Base-by-base conservation (phyloP, 2,329 filamentous ascomycete genomes). In the Ophiostoma quercus region DNA sequence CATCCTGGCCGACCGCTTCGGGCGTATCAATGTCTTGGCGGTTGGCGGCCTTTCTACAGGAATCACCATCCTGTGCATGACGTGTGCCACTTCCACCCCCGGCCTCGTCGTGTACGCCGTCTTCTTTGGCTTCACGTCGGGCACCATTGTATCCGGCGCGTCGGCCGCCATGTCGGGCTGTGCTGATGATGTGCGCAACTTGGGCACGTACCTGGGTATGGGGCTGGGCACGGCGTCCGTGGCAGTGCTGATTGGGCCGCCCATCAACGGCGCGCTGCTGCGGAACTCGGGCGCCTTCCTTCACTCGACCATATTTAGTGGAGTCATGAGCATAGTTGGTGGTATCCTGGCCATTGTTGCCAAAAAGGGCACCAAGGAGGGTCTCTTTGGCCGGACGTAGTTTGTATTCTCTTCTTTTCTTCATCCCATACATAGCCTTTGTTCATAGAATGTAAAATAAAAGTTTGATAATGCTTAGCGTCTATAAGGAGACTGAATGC, bases 1-100 rank as follows among this genome's bases (percentile, higher is more conserved):
- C 63, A 79, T 84, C 69, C 73, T 86, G 34, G 84, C 83, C 14
- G 84, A 87, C 72, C 80, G 80, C 69, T 76, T 79, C n/a, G 84
- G 84, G 1, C 81, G 83, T 0, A 72, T 87, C 39, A 85, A 87
- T 67, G 73, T 80, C 1, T 69, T 77, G 1, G 71, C 72, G 0
- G 57, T 70, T 11, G 72, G 67, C 6, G 71, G 70, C 32, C 22
- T 72, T 5, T 16, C 22, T 19, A 71, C 71, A 0, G 74, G 73
- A 76, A 73, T 77, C 74, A 25, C 74, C 68, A 73, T 78, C 74
- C 67, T 77, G 73, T 71, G 75, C 71, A 73, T 78, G 75, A 67
- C 77, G 72, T 11, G 74, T 60, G 71, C 70, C 2, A 57, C 39
- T 3, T 62, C 63, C 34, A 73, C 66, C 6, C 74, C 73, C 19